Conservation (phyloP, 768 basidiomycete genomes). For the Cubamyces lactineus region DNA sequence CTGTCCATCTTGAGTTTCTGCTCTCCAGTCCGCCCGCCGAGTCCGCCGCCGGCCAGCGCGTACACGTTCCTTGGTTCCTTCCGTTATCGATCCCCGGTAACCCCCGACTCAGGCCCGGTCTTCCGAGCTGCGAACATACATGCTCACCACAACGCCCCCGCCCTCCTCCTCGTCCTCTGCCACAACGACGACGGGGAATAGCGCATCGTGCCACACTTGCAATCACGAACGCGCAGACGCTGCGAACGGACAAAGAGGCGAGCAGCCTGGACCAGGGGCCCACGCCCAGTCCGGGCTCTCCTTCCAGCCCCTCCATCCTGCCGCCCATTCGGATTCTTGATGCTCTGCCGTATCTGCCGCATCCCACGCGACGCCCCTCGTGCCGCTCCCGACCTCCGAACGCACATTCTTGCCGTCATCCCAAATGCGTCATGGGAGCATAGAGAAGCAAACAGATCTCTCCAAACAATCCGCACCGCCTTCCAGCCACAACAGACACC, state of each 20-base stretch:
- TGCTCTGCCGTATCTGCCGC: conserved; percentile 5
- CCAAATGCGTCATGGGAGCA: no score
- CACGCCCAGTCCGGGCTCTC: conserved; percentile 3
- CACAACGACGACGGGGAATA: neutral
- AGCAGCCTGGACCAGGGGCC: conserved; percentile 1
- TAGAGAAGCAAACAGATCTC: neutral
- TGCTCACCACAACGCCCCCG: neutral
- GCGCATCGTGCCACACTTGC: conserved; percentile 8
- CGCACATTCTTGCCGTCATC: neutral
- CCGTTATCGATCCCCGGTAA: conserved; percentile 23
- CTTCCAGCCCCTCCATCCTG: neutral
- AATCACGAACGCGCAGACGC: neutral
- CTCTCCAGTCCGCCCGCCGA: neutral
- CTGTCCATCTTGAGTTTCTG: neutral
- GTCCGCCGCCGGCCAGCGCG: conserved; percentile 1
- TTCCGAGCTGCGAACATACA: neutral
- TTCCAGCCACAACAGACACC: conserved; percentile 3
- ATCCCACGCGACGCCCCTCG: conserved; percentile 4
- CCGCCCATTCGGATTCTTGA: conserved; percentile 1
- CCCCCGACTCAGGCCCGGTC: conserved; percentile 16
- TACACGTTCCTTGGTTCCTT: conserved; percentile 16
- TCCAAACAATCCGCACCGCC: conserved; percentile 9
- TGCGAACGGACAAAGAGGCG: neutral
- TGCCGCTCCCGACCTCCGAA: neutral
- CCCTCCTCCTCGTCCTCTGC: neutral